These are phyloP conservation scores for Pseudonitzschia delicatissima DNA, from an alignment of 108 stramenopile species.

Conservation along the genomic window DNA sequence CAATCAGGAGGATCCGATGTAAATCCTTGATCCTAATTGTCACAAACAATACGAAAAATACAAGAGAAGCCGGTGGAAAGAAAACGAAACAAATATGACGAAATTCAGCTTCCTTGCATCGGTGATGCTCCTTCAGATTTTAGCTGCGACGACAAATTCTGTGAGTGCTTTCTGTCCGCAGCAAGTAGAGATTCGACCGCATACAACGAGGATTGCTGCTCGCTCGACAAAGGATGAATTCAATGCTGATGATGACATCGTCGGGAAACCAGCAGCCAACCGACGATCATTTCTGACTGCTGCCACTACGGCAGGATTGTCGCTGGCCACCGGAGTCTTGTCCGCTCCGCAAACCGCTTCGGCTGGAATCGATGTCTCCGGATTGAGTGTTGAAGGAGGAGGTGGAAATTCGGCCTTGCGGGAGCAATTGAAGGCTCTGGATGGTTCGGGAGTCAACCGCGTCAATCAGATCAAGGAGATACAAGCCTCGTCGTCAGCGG, in stretches of 20 bases:
- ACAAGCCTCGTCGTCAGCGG: background rate
- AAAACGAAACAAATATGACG: background rate
- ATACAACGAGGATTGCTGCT: background rate
- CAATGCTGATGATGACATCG: background rate
- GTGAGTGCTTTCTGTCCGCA: background rate
- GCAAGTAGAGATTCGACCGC: background rate
- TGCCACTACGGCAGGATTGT: background rate
- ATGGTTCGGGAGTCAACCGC: constrained; percentile 33
- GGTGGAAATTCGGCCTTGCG: constrained; percentile 18
- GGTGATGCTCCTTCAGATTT: background rate
- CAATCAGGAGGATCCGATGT: too few species aligned
- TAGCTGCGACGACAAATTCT: background rate
- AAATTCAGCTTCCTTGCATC: background rate
- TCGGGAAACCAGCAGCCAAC: background rate
- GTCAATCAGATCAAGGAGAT: constrained; percentile 24
- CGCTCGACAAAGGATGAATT: background rate
- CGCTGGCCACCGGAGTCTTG: background rate
- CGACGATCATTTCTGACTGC: constrained; percentile 16
- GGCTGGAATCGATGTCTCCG: constrained; percentile 39
- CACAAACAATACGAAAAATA: too few species aligned
- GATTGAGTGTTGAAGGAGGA: constrained; percentile 22
- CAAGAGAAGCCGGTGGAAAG: too few species aligned
- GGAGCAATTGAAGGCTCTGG: constrained; percentile 37
- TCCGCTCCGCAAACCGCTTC: constrained; percentile 14
- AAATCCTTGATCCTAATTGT: too few species aligned